These are phyloP conservation scores for Fusarium papillatum DNA, from an alignment of 2,329 filamentous ascomycete species.

Conservation along the genomic window DNA sequence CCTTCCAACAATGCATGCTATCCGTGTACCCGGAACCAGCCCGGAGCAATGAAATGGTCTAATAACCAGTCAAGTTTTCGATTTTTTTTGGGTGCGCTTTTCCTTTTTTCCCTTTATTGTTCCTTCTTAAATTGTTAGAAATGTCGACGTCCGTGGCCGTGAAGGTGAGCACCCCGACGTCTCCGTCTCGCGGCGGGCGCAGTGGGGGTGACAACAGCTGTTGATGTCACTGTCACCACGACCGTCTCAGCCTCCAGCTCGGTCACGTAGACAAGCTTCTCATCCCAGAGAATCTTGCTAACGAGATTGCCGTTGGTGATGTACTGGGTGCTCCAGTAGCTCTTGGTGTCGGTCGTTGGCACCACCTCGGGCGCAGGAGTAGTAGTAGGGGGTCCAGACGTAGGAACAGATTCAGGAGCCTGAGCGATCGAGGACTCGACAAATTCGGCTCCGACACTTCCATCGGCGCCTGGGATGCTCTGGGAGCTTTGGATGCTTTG, in stretches of 20 bases:
- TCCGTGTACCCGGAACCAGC: slow-evolving; percentile 52
- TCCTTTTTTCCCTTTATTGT: slow-evolving; percentile 18
- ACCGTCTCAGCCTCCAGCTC: slow-evolving; percentile 56
- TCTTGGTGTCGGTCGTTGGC: slow-evolving; percentile 49
- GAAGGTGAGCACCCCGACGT: slow-evolving; percentile 51
- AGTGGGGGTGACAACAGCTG: slow-evolving; percentile 37
- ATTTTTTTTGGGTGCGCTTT: slow-evolving; percentile 18
- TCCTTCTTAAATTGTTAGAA: slow-evolving; percentile 33
- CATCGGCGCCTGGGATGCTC: slow-evolving; percentile 21
- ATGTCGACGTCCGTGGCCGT: slow-evolving; percentile 50
- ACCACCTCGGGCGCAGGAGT: slow-evolving; percentile 43
- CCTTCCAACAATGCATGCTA: slow-evolving; percentile 51
- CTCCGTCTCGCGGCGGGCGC: slow-evolving; percentile 38
- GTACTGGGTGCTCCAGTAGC: slow-evolving; percentile 64
- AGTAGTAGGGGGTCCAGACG: slow-evolving; percentile 25
- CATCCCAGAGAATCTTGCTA: slow-evolving; percentile 69
- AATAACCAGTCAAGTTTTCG: slow-evolving; percentile 34
- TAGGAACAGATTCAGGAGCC: slow-evolving; percentile 7
- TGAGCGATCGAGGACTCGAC: slow-evolving; percentile 24
- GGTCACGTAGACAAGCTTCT: slow-evolving; percentile 68
- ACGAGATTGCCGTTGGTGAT: slow-evolving; percentile 64
- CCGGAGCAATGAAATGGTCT: slow-evolving; percentile 45
- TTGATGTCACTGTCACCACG: slow-evolving; percentile 54
- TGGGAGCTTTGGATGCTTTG: slow-evolving; percentile 7
- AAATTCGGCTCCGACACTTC: slow-evolving; percentile 19